Conservation (phyloP, 306 rosid genomes). For the apple (Malus domestica) region ASM211411v1 NC_041797.1:8610501-8611000, state of each 20-base stretch:
- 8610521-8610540: slow-evolving; percentile 19
- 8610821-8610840: neutral
- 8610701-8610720: neutral
- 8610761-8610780: neutral
- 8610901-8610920: neutral
- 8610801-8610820: neutral
- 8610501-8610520: slow-evolving; percentile 42
- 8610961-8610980: neutral
- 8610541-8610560: slow-evolving; percentile 33
- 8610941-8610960: neutral
- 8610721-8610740: neutral
- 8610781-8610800: neutral
- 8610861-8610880: neutral
- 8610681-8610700: neutral
- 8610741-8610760: neutral
- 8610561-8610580: slow-evolving; percentile 55
- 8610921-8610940: neutral
- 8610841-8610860: neutral
- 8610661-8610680: neutral
- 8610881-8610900: neutral
- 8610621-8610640: slow-evolving; percentile 74
- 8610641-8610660: slow-evolving; percentile 56
- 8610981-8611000: no score
- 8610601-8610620: slow-evolving; percentile 67
- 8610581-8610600: slow-evolving; percentile 61